phyloP scores from a whole-genome alignment of 73 alveolate species.

The Paramecium octaurelia region DNA sequence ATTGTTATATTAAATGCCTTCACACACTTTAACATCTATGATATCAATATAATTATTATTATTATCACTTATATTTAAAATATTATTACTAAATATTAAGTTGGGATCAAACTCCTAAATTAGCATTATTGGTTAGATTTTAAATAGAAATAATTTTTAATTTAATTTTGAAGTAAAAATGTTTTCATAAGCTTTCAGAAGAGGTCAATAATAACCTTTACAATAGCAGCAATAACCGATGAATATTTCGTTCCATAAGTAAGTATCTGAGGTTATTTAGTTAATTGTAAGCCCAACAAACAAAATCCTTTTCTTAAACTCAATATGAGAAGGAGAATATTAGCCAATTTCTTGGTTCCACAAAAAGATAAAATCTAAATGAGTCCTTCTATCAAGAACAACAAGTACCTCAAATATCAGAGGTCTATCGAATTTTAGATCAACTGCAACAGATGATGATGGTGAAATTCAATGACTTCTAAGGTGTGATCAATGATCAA shows the following conservation, averaged over 20 bases:
- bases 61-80: not conserved
- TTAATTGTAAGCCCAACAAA: not conserved
- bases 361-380: not conserved
- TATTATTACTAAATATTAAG: not conserved
- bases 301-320: not conserved
- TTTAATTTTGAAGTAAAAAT: not conserved
- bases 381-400: not conserved
- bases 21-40: too few relatives aligned
- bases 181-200: conserved; percentile 3
- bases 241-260: not conserved
- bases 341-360: not conserved
- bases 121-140: not conserved
- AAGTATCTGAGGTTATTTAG: not conserved
- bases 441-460: not conserved
- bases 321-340: not conserved
- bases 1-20: too few relatives aligned
- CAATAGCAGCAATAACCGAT: not conserved
- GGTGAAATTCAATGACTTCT: not conserved
- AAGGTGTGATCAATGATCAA: not conserved
- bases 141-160: not conserved
- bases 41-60: not conserved
- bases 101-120: not conserved
- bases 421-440: not conserved
- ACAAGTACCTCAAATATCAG: not conserved
- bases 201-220: not conserved